Conservation (phyloP, 139 green algal species). For the Haematococcus sp. region DNA sequence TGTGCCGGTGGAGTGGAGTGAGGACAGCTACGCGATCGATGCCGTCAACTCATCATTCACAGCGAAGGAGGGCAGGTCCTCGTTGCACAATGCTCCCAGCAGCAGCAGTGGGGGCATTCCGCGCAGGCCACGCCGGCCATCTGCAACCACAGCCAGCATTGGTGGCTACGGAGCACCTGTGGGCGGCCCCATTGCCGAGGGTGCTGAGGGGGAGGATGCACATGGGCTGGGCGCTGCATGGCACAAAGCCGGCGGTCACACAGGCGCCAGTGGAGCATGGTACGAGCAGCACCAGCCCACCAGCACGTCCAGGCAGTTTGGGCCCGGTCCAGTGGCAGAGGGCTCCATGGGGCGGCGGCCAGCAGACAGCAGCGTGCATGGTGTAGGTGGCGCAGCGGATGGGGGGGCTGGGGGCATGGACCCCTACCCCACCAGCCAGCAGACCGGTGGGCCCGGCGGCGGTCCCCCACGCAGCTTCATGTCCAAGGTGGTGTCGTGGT, state of each 20-base stretch:
- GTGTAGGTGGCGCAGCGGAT: neutral
- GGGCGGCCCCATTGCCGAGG: slow-evolving; percentile 5
- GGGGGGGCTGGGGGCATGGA: neutral
- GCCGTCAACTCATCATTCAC: neutral
- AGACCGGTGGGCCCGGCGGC: too few species aligned
- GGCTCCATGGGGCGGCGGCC: neutral
- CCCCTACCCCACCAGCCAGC: too few species aligned
- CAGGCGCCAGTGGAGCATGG: too few species aligned
- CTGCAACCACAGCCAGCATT: too few species aligned
- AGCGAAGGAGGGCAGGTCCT: too few species aligned
- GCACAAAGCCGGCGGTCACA: too few species aligned
- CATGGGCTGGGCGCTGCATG: too few species aligned
- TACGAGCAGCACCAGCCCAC: too few species aligned
- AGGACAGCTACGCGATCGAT: slow-evolving; percentile 13
- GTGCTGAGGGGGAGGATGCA: neutral
- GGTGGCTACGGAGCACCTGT: too few species aligned
- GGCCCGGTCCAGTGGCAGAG: slow-evolving; percentile 1
- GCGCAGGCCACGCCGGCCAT: too few species aligned
- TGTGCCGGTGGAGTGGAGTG: slow-evolving; percentile 4
- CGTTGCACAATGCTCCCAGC: too few species aligned
- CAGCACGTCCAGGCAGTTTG: neutral
- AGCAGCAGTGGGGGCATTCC: too few species aligned
- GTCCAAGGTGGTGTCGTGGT: slow-evolving; percentile 1
- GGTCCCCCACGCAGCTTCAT: neutral
- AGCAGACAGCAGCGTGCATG: neutral